Percentiles rank a stretch among this genome's conserved stretches.
Conservation (phyloP, 768 basidiomycete genomes). For the Collybia sordida region DNA sequence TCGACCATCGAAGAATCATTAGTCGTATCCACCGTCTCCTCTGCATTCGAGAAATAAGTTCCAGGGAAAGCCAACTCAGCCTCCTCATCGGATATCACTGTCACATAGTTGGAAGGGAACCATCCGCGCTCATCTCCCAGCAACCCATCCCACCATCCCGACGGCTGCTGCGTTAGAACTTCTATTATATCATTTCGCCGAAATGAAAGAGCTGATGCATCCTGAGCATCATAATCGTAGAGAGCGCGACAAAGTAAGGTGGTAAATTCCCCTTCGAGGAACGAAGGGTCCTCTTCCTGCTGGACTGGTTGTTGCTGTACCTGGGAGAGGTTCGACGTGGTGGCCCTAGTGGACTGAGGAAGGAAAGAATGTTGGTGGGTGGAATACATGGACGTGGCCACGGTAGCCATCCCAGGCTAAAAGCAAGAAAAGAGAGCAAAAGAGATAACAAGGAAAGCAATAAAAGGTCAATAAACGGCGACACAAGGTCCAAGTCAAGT, state of each 20-base stretch:
- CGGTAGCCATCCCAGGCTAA: slow-evolving; percentile 25
- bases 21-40: slow-evolving; percentile 21
- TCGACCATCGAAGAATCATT: slow-evolving; percentile 38
- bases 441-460: slow-evolving; percentile 6
- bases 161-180: slow-evolving; percentile 85
- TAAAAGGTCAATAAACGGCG: slow-evolving; percentile 11
- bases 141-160: slow-evolving; percentile 99
- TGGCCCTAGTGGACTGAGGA: slow-evolving; percentile 17
- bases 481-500: slow-evolving; percentile 9
- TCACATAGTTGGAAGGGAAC: slow-evolving; percentile 97
- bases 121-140: slow-evolving; percentile 88
- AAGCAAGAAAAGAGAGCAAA: slow-evolving; percentile 7
- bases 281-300: slow-evolving; percentile 31
- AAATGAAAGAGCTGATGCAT: slow-evolving; percentile 89
- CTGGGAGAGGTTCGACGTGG: slow-evolving; percentile 14
- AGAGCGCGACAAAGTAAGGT: slow-evolving; percentile 89
- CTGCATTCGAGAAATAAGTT: slow-evolving; percentile 43
- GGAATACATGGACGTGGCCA: slow-evolving; percentile 29
- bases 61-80: slow-evolving; percentile 65
- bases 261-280: slow-evolving; percentile 58
- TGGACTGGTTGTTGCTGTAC: slow-evolving; percentile 17
- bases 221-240: slow-evolving; percentile 89
- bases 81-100: slow-evolving; percentile 75
- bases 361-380: slow-evolving; percentile 19
- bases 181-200: slow-evolving; percentile 87